Percentiles rank a stretch among this genome's conserved stretches.
Conservation (phyloP, 306 rosid genomes). For the Vicia faba region DNA sequence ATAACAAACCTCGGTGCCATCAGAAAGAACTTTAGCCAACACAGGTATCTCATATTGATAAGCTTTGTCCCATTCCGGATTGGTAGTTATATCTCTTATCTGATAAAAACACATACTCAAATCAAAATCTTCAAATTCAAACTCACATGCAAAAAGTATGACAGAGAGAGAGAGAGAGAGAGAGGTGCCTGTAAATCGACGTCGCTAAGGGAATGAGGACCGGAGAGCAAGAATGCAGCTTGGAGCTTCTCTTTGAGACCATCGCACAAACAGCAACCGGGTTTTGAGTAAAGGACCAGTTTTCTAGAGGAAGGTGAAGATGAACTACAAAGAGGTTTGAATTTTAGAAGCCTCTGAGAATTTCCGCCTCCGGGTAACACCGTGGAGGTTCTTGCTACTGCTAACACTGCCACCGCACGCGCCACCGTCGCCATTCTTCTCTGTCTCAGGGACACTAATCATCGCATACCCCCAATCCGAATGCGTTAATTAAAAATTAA, state of each 20-base stretch:
- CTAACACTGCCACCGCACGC: slow-evolving; percentile 39
- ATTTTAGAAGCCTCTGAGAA: slow-evolving; percentile 36
- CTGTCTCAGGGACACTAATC: background rate
- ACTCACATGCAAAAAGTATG: background rate
- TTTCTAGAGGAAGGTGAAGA: slow-evolving; percentile 57
- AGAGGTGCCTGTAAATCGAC: slow-evolving; percentile 58
- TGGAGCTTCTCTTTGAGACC: slow-evolving; percentile 97
- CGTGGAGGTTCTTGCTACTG: slow-evolving; percentile 51
- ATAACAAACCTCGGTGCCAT: slow-evolving; percentile 81
- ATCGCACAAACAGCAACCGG: slow-evolving; percentile 96
- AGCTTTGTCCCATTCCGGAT: slow-evolving; percentile 82
- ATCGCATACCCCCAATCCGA: background rate
- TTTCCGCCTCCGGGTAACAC: slow-evolving; percentile 26
- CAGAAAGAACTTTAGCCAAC: slow-evolving; percentile 69
- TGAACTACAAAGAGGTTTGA: slow-evolving; percentile 44
- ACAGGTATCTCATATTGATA: slow-evolving; percentile 94
- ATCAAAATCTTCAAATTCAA: slow-evolving; percentile 1
- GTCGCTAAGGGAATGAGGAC: slow-evolving; percentile 71
- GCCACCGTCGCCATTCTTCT: slow-evolving; percentile 49
- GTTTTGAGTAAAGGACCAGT: slow-evolving; percentile 85
- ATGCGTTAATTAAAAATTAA: background rate
- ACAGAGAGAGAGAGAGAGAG: background rate
- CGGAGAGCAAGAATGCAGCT: slow-evolving; percentile 65
- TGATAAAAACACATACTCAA: slow-evolving; percentile 41
- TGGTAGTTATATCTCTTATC: slow-evolving; percentile 83